Evolutionary conservation across 768 basidiomycete species (phyloP).

Genomic region (Collybiopsis confluens): DNA sequence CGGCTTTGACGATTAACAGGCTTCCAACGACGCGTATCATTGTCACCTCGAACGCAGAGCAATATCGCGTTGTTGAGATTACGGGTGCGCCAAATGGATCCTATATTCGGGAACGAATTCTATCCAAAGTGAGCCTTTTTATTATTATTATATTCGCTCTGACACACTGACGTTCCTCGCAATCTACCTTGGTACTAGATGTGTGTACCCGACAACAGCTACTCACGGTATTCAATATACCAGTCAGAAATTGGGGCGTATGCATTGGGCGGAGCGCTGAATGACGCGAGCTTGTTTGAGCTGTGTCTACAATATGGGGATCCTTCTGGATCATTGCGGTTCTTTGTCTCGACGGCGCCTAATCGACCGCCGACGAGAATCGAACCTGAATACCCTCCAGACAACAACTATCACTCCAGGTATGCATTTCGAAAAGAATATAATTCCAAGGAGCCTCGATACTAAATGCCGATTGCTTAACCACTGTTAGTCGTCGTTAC

Average conservation of each 20-base stretch:
- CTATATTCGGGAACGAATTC: slow-evolving; percentile 41
- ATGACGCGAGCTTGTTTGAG: slow-evolving; percentile 34
- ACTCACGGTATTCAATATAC: slow-evolving; percentile 37
- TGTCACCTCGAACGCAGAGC: slow-evolving; percentile 45
- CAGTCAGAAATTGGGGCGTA: slow-evolving; percentile 45
- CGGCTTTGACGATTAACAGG: not conserved
- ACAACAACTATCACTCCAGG: not conserved
- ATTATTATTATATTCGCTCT: not conserved
- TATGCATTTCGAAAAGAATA: not conserved
- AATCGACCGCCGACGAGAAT: slow-evolving; percentile 31
- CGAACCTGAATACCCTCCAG: slow-evolving; percentile 7
- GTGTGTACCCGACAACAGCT: slow-evolving; percentile 37
- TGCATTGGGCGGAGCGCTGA: slow-evolving; percentile 36
- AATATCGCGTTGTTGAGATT: slow-evolving; percentile 45
- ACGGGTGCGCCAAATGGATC: slow-evolving; percentile 41
- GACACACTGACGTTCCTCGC: not conserved
- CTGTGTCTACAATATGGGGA: slow-evolving; percentile 42
- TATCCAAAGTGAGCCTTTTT: slow-evolving; percentile 37
- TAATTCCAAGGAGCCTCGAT: not conserved
- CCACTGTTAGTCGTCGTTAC: not conserved
- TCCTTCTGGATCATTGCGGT: slow-evolving; percentile 44
- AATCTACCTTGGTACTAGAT: slow-evolving; percentile 23
- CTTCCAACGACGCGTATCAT: slow-evolving; percentile 37
- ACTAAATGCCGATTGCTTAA: not conserved
- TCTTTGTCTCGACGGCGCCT: slow-evolving; percentile 44